Evolutionary conservation across 441 rosid genomes (phyloP), one percentile per base, ranked within the genome.

Genomic region (Bruguiera hainesii): DNA sequence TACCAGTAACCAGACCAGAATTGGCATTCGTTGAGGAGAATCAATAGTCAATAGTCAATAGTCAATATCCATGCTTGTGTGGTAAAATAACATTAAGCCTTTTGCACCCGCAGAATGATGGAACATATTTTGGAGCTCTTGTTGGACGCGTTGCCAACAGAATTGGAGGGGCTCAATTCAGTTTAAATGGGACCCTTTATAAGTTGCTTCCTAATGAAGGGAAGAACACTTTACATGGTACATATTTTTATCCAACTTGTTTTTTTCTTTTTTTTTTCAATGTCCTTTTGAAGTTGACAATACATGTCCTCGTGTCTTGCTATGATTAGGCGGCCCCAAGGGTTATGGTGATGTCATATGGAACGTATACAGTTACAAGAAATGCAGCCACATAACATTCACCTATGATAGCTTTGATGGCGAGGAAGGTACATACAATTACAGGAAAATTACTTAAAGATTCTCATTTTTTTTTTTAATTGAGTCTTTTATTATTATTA

Each of bases 131-230:
- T 68, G 95, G 95, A 50, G 84, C 85, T 61, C 73, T 89, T 25
- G 86, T 89, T 55, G 95, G 96, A 55, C 83, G 85, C 7, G 83
- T 79, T 3, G 92, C 92, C 5, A 87, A 89, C 62, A 77, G 96
- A 74, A 89, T 89, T 23, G 84, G 78, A 20, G 75, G 77, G 46
- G 90, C 89, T 37, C 48, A 68, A 8, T 87, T 89, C 68, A 53
- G 63, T 25, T 56, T 87, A 1, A 76, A 85, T 77, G 96, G 89
- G 28, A 69, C 62, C 3, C 2, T 3, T 10, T 82, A 81, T 69
- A 79, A 78, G 65, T 58, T 83, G 51, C 78, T 67, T 26, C 42
- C 79, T 56, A 89, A 89, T 65, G 86, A 87, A 19, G 92, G 90
- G 69, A 74, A 78, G n/a, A 86, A 88, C 80, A 76, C 82, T 25